These are phyloP conservation scores for Theileria orientalis DNA, from an alignment of 169 alveolate genomes.

Conservation along the genomic window DNA sequence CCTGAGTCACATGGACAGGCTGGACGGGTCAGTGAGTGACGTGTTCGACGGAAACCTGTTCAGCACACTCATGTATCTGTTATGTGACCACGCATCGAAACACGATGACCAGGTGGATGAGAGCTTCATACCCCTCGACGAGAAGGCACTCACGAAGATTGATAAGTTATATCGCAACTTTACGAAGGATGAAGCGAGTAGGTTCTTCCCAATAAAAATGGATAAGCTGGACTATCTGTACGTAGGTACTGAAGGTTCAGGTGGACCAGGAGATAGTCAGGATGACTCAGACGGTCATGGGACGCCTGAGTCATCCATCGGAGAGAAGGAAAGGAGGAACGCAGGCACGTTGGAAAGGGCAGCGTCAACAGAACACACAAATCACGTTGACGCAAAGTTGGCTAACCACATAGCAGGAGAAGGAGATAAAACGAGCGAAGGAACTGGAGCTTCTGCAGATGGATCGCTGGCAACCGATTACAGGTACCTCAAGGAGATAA, in stretches of 20 bases:
- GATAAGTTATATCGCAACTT: constrained; percentile 38
- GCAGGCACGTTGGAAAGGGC: background rate
- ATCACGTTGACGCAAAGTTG: no score
- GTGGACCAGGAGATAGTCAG: no score
- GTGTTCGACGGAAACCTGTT: constrained; percentile 61
- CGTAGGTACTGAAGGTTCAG: no score
- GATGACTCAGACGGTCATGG: no score
- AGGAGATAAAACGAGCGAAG: no score
- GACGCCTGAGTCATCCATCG: no score
- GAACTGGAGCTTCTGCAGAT: no score
- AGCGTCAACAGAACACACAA: no score
- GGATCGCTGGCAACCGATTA: no score
- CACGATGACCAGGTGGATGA: constrained; percentile 41
- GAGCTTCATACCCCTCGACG: constrained; percentile 3
- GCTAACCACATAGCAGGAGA: no score
- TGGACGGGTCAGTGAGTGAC: constrained; percentile 21
- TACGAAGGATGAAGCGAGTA: background rate
- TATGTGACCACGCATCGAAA: constrained; percentile 23
- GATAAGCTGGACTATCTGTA: constrained; percentile 11
- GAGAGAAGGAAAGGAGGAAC: no score
- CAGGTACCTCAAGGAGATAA: background rate
- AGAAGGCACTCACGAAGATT: constrained; percentile 7
- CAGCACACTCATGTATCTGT: constrained; percentile 33
- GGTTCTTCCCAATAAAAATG: constrained; percentile 33
- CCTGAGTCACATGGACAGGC: background rate